Evolutionary conservation across 2,329 filamentous ascomycete species (phyloP), one percentile per base, ranked within the genome.

Genomic region (Talaromyces albobiverticillius): DNA sequence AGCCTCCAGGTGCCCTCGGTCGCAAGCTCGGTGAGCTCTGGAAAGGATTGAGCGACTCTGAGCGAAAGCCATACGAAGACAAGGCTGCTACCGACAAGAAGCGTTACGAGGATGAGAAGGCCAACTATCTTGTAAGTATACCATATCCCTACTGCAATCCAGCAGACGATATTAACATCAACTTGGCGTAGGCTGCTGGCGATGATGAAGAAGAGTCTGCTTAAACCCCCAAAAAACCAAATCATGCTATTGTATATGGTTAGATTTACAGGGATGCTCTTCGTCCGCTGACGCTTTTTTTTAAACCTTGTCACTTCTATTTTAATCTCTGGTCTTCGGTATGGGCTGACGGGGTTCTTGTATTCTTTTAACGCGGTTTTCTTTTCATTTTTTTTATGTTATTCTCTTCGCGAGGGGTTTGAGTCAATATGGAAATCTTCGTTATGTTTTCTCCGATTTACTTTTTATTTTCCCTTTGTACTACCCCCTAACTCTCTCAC

Each of bases 71-170:
- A 10, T 99, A 97, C 70, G 93, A 97, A 79, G 89, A 90, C 73
- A 97, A 97, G 87, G 94, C 94, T 71, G 90, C 89, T 50, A 82
- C 87, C 61, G 94, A 99, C 79, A 99, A 97, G 90, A 96, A 97
- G 87, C 88, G 94, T 59, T 99, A 97, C 73, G 93, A 97, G 76
- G 90, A 96, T 65, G 91, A 97, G 84, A 99, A 99, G 84, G 87
- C 88, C 63, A 89, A 84, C 62, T 99, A 95, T 82, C 86, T 90
- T 69, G 90, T 95, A 81, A 80, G 87, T 14, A 4, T 41, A 23
- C 4, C 10, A 16, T 3, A 13, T 41, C 9, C 10, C 20, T 13
- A 3, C 3, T 14, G 2, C 14, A 11, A 8, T 34, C 25, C 3
- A 10, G 18, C 46, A 26, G 11, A 16, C 1, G 13, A 45, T 18